Conservation (phyloP, 2,329 filamentous ascomycete species). For the Alternaria triticimaculans region DNA sequence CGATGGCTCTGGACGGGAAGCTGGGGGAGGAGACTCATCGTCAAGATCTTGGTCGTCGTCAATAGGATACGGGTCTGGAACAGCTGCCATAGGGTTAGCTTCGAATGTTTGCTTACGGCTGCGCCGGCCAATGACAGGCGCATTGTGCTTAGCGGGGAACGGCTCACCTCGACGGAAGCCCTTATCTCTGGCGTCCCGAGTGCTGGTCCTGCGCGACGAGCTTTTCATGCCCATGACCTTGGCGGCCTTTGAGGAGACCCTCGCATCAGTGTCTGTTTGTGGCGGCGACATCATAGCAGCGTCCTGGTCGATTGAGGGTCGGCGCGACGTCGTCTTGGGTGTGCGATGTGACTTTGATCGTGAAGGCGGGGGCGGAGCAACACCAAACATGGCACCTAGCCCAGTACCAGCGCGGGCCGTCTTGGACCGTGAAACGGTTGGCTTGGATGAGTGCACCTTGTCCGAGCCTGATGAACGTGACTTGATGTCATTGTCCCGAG, state of each 20-base stretch:
- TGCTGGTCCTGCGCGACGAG: slow-evolving; percentile 53
- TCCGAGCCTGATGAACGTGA: slow-evolving; percentile 78
- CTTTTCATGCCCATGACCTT: slow-evolving; percentile 71
- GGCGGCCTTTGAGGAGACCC: slow-evolving; percentile 77
- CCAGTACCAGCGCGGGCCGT: slow-evolving; percentile 65
- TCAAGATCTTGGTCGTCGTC: slow-evolving; percentile 66
- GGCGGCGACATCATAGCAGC: slow-evolving; percentile 74
- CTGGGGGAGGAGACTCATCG: slow-evolving; percentile 47
- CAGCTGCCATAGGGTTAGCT: slow-evolving; percentile 46
- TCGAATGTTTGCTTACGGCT: slow-evolving; percentile 45
- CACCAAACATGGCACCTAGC: slow-evolving; percentile 68
- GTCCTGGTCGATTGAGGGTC: slow-evolving; percentile 71
- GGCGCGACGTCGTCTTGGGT: slow-evolving; percentile 67
- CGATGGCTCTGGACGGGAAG: slow-evolving; percentile 43
- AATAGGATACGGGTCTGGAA: slow-evolving; percentile 66
- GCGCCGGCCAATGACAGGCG: slow-evolving; percentile 29
- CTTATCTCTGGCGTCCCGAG: slow-evolving; percentile 47
- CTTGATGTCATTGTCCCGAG: slow-evolving; percentile 66
- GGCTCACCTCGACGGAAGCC: slow-evolving; percentile 59
- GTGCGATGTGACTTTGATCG: slow-evolving; percentile 72
- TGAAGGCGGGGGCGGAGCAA: slow-evolving; percentile 60
- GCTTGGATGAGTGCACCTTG: slow-evolving; percentile 61
- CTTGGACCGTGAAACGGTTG: slow-evolving; percentile 56
- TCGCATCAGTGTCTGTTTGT: slow-evolving; percentile 66
- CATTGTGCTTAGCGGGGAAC: slow-evolving; percentile 24